Percentiles rank a stretch among this genome's conserved stretches.
These are phyloP conservation scores for Hibiscus trionum DNA, from an alignment of 345 rosid species.

Conservation along the genomic window DNA sequence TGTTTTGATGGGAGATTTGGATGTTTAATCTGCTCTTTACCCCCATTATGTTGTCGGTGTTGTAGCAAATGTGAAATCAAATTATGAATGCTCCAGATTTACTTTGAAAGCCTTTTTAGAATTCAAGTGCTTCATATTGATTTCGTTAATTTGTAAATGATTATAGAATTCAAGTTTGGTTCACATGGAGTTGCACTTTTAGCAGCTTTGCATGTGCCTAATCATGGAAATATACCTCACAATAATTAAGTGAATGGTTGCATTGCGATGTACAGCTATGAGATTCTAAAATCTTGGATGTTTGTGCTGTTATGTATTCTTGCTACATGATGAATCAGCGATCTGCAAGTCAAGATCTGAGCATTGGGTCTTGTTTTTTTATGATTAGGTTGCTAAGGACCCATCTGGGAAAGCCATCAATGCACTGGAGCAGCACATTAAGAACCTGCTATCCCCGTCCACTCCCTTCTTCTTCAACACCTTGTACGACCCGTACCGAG, in stretches of 20 bases:
- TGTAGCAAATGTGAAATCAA: no score
- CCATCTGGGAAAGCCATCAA: conserved; percentile 75
- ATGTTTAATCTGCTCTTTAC: background rate
- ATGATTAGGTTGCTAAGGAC: conserved; percentile 75
- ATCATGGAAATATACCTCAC: background rate
- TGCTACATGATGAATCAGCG: background rate
- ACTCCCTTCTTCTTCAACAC: conserved; percentile 96
- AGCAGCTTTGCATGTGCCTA: background rate
- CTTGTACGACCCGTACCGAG: conserved; percentile 77
- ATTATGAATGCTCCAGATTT: no score
- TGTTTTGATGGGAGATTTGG: background rate
- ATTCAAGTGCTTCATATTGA: no score
- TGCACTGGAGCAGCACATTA: conserved; percentile 93
- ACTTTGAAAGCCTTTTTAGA: no score
- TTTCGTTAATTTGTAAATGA: no score
- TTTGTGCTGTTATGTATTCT: background rate
- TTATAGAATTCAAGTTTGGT: background rate
- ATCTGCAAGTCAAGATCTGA: background rate
- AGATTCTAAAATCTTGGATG: background rate
- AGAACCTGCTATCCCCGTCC: conserved; percentile 79
- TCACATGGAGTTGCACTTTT: background rate
- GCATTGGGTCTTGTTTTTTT: background rate
- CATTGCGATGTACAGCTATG: background rate
- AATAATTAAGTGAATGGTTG: background rate
- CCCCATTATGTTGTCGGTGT: background rate